Percentiles rank a stretch among this genome's conserved stretches.
Conservation (phyloP, 1,284 basidiomycete genomes). For the Stygiomarasmius scandens region DNA sequence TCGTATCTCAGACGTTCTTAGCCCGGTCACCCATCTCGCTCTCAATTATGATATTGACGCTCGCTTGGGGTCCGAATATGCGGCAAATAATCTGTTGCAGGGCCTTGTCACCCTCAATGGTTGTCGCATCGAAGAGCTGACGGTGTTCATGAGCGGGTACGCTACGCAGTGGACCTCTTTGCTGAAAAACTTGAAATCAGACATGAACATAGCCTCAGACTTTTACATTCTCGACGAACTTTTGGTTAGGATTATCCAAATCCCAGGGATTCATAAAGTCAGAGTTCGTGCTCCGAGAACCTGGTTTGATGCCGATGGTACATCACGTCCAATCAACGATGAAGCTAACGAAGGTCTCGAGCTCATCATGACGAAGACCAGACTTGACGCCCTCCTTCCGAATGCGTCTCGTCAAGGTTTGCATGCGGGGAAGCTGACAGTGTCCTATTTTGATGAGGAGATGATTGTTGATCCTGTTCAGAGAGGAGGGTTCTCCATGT, state of each 20-base stretch:
- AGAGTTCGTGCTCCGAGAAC: background rate
- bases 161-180: background rate
- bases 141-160: background rate
- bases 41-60: background rate
- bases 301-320: background rate
- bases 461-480: background rate
- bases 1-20: background rate
- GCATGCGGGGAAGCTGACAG: background rate
- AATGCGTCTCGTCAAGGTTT: background rate
- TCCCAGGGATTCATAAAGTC: background rate
- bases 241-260: background rate
- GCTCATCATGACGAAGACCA: background rate
- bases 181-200: background rate
- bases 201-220: background rate
- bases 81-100: background rate
- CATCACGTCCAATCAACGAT: too few relatives aligned
- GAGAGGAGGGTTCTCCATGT: background rate
- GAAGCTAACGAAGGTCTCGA: too few relatives aligned
- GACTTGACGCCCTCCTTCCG: background rate
- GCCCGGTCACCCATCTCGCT: background rate
- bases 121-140: background rate
- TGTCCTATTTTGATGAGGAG: background rate
- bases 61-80: background rate
- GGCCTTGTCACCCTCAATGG: background rate
- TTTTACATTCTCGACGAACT: background rate